Evolutionary conservation across 2,329 filamentous ascomycete genomes (phyloP).

Genomic region (Penicillium rolfsii): DNA sequence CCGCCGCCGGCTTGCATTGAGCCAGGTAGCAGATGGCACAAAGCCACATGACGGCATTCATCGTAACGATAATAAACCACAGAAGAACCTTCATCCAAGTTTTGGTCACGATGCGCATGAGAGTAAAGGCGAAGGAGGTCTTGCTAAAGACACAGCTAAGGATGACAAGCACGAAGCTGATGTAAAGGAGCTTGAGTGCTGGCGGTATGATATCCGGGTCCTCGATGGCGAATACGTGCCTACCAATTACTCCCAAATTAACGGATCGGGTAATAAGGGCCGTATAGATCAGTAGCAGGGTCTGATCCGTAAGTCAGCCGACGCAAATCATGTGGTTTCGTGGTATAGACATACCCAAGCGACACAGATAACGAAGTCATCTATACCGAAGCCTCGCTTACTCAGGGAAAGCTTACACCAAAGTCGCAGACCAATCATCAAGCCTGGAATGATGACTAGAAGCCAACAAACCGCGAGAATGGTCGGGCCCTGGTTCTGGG

Average conservation of each 20-base stretch:
- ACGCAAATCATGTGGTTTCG: neutral
- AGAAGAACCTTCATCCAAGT: slow-evolving; percentile 28
- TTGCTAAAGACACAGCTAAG: slow-evolving; percentile 31
- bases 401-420: slow-evolving; percentile 33
- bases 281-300: slow-evolving; percentile 30
- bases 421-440: slow-evolving; percentile 21
- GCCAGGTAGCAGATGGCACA: slow-evolving; percentile 28
- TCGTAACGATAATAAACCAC: slow-evolving; percentile 31
- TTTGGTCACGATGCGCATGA: slow-evolving; percentile 29
- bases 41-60: slow-evolving; percentile 31
- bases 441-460: slow-evolving; percentile 7
- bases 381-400: slow-evolving; percentile 40
- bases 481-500: slow-evolving; percentile 6
- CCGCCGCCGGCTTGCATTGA: slow-evolving; percentile 25
- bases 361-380: slow-evolving; percentile 37
- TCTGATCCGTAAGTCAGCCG: slow-evolving; percentile 2
- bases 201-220: slow-evolving; percentile 16
- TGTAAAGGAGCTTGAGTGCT: slow-evolving; percentile 23
- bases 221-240: slow-evolving; percentile 25
- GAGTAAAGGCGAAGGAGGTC: slow-evolving; percentile 32
- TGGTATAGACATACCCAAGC: slow-evolving; percentile 32
- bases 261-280: slow-evolving; percentile 33
- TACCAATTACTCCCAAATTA: slow-evolving; percentile 39
- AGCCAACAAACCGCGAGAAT: slow-evolving; percentile 11
- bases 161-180: slow-evolving; percentile 22